These are phyloP conservation scores for Colletotrichum sp. DNA, from an alignment of 2,329 filamentous ascomycete genomes.

Conservation along the genomic window DNA sequence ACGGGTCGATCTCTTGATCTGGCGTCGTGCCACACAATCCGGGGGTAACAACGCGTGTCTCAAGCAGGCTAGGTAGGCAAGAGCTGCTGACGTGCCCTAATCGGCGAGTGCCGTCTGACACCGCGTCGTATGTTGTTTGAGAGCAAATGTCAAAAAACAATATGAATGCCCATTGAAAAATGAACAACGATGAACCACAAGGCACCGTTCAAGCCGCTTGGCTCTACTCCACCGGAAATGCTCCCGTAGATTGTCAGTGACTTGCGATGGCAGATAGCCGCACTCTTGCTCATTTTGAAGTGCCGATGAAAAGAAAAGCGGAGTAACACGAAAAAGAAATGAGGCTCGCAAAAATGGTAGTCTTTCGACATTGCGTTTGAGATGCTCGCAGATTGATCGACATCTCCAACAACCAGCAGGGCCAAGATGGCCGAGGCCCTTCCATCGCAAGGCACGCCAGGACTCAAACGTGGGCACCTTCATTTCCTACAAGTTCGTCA, in stretches of 20 bases:
- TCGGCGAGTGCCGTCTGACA: background rate
- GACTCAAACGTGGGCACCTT: background rate
- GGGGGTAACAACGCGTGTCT: background rate
- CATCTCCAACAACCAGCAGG: background rate
- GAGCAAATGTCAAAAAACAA: background rate
- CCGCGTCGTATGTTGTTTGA: background rate
- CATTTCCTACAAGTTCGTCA: constrained; percentile 3
- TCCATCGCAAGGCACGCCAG: background rate
- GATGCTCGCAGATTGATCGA: background rate
- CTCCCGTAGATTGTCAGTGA: background rate
- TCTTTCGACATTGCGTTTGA: background rate
- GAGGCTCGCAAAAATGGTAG: background rate
- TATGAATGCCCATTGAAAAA: background rate
- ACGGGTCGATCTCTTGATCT: background rate
- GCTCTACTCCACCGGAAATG: background rate
- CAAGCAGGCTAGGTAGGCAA: background rate
- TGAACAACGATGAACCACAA: background rate
- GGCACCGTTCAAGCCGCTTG: background rate
- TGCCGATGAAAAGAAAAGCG: background rate
- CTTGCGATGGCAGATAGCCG: background rate
- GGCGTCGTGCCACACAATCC: background rate
- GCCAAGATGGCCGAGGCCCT: background rate
- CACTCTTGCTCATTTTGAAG: background rate
- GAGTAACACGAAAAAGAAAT: background rate
- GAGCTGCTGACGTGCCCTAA: background rate